Percentiles rank a stretch among this genome's conserved stretches.
Evolutionary conservation across 2,329 filamentous ascomycete genomes (phyloP).

Genomic region (Calonectria pauciramosa): DNA sequence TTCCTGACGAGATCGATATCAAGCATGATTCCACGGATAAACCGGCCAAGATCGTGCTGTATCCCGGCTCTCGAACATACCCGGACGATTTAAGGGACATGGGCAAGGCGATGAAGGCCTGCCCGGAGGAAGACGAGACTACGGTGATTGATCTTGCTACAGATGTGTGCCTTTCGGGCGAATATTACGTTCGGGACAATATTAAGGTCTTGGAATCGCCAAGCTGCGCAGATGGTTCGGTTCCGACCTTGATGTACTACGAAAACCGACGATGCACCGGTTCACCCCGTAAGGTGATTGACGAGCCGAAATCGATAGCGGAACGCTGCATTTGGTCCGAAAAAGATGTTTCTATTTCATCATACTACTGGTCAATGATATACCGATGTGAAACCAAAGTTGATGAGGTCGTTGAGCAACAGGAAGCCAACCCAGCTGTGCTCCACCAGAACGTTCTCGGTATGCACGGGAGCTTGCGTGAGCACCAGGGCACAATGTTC

Average conservation of each 20-base stretch:
- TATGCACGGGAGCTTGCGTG: not conserved
- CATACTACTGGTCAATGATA: conserved; percentile 23
- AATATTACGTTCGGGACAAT: conserved; percentile 19
- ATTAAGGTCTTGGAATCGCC: conserved; percentile 5
- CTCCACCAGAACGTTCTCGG: conserved; percentile 2
- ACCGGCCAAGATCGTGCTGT: conserved; percentile 7
- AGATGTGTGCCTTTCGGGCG: conserved; percentile 11
- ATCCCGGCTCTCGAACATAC: conserved; percentile 15
- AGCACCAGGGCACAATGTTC: not conserved
- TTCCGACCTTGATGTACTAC: conserved; percentile 6
- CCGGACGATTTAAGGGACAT: conserved; percentile 17
- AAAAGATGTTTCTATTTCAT: not conserved
- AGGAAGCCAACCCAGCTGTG: not conserved
- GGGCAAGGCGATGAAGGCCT: not conserved
- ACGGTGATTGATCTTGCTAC: not conserved
- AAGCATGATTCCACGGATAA: not conserved
- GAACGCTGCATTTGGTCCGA: conserved; percentile 13
- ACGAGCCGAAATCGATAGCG: not conserved
- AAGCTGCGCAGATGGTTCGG: not conserved
- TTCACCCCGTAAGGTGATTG: not conserved
- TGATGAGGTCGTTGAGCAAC: not conserved
- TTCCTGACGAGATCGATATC: not conserved
- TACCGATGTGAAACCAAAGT: conserved; percentile 11
- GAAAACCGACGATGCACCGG: conserved; percentile 6
- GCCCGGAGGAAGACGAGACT: not conserved